Evolutionary conservation across 306 rosid genomes (phyloP).

Genomic region (Elaeagnus macrophylla): DNA sequence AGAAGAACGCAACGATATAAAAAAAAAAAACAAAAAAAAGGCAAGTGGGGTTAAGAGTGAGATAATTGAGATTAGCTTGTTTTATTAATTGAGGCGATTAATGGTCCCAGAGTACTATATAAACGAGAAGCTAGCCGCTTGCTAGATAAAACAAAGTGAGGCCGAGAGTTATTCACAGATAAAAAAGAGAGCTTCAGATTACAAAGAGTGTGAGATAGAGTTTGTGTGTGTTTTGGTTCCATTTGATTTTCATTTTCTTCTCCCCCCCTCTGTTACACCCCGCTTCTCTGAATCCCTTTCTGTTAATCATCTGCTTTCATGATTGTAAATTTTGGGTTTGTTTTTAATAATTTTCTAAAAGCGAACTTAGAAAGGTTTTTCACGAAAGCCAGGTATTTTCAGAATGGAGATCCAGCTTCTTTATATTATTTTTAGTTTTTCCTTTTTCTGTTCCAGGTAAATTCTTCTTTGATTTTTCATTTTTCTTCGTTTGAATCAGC

Average conservation of each 20-base stretch:
- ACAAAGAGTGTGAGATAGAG: not conserved
- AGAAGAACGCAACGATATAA: not conserved
- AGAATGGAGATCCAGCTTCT: conserved; percentile 93
- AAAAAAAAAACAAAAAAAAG: not conserved
- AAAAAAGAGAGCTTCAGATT: conserved; percentile 3
- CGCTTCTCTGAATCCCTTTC: conserved; percentile 99
- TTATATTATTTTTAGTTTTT: not conserved
- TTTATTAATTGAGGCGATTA: conserved; percentile 14
- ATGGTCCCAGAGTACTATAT: conserved; percentile 26
- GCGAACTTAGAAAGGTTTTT: conserved; percentile 74
- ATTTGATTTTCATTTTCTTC: not conserved
- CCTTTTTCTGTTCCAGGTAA: not conserved
- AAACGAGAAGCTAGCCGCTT: not conserved
- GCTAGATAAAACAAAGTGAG: conserved; percentile 39
- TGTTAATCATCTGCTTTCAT: conserved; percentile 97
- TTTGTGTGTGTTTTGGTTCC: conserved; percentile 2
- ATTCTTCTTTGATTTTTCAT: not conserved
- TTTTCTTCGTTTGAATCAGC: conserved; percentile 20
- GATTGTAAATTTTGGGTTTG: conserved; percentile 75
- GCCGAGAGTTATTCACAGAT: conserved; percentile 28
- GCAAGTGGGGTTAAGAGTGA: conserved; percentile 21
- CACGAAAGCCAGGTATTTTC: conserved; percentile 91
- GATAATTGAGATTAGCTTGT: conserved; percentile 18
- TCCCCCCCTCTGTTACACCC: conserved; percentile 54
- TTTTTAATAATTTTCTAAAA: conserved; percentile 31